These are phyloP conservation scores for Venturia pyrina DNA, from an alignment of 2,329 filamentous ascomycete species.

Conservation along the genomic window DNA sequence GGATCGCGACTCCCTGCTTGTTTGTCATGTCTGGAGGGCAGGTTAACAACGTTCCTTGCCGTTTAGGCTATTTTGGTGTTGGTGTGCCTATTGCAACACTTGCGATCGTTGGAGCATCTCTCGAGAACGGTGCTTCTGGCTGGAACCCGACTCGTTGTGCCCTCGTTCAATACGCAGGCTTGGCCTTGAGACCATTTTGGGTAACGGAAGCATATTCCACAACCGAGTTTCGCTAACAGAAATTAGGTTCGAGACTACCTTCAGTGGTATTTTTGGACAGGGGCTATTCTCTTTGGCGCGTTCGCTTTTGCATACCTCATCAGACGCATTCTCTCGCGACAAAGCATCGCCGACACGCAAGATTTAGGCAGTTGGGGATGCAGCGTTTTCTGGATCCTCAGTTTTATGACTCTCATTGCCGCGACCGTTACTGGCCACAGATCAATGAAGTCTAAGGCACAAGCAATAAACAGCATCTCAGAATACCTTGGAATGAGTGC, in stretches of 20 bases:
- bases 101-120: neutral
- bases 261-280: neutral
- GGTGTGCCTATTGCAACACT: neutral
- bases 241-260: neutral
- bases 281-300: neutral
- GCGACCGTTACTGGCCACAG: neutral
- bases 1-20: neutral
- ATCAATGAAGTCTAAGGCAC: neutral
- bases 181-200: constrained; percentile 1
- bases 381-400: neutral
- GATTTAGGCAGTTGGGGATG: neutral
- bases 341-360: neutral
- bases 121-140: neutral
- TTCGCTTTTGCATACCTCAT: neutral
- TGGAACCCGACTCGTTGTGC: neutral
- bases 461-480: neutral
- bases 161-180: neutral
- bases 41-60: neutral
- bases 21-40: neutral
- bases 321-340: neutral
- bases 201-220: neutral
- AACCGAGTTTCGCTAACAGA: neutral
- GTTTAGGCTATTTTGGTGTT: neutral
- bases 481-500: neutral
- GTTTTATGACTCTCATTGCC: neutral